phyloP scores from a whole-genome alignment of 306 rosid species.

The Lablab purpureus region DNA sequence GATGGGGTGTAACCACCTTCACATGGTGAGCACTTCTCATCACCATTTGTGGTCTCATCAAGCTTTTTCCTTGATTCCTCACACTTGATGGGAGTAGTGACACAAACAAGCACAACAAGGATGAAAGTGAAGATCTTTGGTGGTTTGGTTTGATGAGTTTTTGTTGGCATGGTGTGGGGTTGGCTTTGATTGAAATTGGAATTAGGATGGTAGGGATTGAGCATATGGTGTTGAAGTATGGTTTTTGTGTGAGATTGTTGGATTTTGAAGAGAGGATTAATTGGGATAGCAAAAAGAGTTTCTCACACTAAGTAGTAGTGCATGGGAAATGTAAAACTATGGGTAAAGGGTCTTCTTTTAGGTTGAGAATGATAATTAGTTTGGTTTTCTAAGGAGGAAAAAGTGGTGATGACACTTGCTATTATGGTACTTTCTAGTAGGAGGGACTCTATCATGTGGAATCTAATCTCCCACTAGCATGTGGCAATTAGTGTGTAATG shows the following conservation, averaged over 20 bases:
- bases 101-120: conserved; percentile 39
- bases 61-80: conserved; percentile 58
- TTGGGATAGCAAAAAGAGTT: conserved; percentile 24
- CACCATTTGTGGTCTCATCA: conserved; percentile 48
- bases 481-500: conserved; percentile 34
- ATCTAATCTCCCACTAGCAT: conserved; percentile 35
- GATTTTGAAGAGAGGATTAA: background rate
- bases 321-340: conserved; percentile 51
- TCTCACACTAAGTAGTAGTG: conserved; percentile 49
- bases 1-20: conserved; percentile 37
- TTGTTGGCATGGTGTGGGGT: background rate
- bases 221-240: no score
- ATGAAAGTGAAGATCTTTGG: conserved; percentile 42
- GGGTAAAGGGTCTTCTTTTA: conserved; percentile 30
- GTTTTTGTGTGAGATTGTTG: background rate
- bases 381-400: background rate
- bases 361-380: background rate
- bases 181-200: conserved; percentile 1
- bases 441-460: conserved; percentile 27
- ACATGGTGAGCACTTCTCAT: conserved; percentile 45
- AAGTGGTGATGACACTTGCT: background rate
- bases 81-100: conserved; percentile 37
- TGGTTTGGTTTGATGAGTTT: conserved; percentile 39
- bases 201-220: no score
- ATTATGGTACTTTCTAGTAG: conserved; percentile 19